phyloP scores from a whole-genome alignment of 1,139 yeast species.

The Yamadazyma songkhlaensis region DNA sequence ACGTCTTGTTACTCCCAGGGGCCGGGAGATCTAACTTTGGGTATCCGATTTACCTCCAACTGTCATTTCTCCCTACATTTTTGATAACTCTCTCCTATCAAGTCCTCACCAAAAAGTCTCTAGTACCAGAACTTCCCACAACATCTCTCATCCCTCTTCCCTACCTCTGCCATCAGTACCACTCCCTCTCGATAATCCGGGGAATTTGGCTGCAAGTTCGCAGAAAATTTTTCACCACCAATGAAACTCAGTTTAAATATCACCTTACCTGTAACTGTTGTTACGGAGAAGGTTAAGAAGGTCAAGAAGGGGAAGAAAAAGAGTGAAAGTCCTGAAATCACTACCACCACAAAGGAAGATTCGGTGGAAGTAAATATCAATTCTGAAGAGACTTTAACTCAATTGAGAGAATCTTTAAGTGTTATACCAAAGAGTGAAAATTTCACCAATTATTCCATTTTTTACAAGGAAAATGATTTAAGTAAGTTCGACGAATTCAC shows the following conservation, averaged over 20 bases:
- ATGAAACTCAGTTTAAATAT: background rate
- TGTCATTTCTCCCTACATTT: no score
- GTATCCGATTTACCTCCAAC: no score
- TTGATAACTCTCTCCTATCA: no score
- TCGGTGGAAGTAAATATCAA: conserved; percentile 19
- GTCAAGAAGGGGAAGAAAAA: conserved; percentile 3
- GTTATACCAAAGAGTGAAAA: conserved; percentile 55
- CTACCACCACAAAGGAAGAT: background rate
- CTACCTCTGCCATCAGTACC: background rate
- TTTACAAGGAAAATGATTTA: conserved; percentile 33
- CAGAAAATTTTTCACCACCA: conserved; percentile 6
- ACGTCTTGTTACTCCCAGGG: no score
- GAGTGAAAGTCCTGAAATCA: conserved; percentile 1
- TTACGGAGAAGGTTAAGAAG: conserved; percentile 2
- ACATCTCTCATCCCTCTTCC: background rate
- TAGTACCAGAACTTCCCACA: no score
- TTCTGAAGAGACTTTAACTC: conserved; percentile 49
- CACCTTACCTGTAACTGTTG: background rate
- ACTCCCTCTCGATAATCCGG: background rate
- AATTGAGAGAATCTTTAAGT: conserved; percentile 56
- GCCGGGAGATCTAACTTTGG: no score
- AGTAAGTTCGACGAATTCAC: conserved; percentile 33
- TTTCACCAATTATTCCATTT: conserved; percentile 58
- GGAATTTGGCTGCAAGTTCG: conserved; percentile 4
- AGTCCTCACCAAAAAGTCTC: no score